Evolutionary conservation across 352 stramenopile genomes (phyloP).

Genomic region (Phytophthora sp.): DNA sequence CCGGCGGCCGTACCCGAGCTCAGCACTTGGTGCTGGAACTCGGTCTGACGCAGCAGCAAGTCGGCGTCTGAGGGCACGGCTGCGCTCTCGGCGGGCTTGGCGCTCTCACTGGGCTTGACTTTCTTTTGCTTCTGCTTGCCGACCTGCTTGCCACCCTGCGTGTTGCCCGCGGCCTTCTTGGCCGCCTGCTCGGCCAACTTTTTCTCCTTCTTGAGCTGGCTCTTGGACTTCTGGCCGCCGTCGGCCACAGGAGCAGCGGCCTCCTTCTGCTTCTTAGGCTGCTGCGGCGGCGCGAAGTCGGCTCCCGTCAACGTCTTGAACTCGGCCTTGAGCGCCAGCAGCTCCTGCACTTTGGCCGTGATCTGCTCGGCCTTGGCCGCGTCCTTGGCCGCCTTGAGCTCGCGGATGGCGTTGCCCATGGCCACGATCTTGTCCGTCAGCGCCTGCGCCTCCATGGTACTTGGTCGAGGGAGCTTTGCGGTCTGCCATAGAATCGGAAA

Average conservation of each 20-base stretch:
- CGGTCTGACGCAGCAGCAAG: slow-evolving; percentile 71
- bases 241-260: slow-evolving; percentile 20
- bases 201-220: slow-evolving; percentile 90
- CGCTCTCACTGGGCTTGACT: slow-evolving; percentile 74
- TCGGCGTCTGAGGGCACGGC: slow-evolving; percentile 61
- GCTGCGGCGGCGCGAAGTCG: slow-evolving; percentile 64
- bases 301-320: slow-evolving; percentile 80
- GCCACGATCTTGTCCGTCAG: slow-evolving; percentile 72
- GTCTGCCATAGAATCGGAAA: slow-evolving; percentile 25
- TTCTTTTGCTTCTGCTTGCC: slow-evolving; percentile 61
- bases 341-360: slow-evolving; percentile 55
- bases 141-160: slow-evolving; percentile 48
- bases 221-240: slow-evolving; percentile 76
- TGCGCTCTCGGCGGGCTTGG: slow-evolving; percentile 68
- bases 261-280: slow-evolving; percentile 51
- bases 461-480: neutral
- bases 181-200: slow-evolving; percentile 76
- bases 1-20: slow-evolving; percentile 53
- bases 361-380: slow-evolving; percentile 51
- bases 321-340: slow-evolving; percentile 78
- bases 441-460: slow-evolving; percentile 37
- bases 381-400: slow-evolving; percentile 82
- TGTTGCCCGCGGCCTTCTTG: slow-evolving; percentile 47
- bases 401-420: slow-evolving; percentile 78
- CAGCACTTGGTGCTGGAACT: slow-evolving; percentile 75